Base-by-base conservation (phyloP, 2,329 filamentous ascomycete genomes). In the Fonsecaea nubica region DNA sequence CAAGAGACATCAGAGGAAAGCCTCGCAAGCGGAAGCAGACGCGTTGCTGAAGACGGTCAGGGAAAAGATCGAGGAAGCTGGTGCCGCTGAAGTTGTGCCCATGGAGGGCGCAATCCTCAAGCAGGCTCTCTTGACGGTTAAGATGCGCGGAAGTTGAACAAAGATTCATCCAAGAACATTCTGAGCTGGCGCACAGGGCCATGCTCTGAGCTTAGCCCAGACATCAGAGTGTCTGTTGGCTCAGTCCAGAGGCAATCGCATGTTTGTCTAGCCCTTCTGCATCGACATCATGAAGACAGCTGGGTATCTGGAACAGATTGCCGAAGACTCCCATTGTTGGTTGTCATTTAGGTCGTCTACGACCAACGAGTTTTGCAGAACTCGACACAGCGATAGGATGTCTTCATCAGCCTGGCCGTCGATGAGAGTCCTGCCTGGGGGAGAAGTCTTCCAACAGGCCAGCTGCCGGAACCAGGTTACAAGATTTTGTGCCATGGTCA, bases 1-100 rank as follows among this genome's bases (percentile, higher is more conserved):
- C 76, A 93, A 89, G 83, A 86, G 84, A 72, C 83, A 84, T 65
- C 87, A 87, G 73, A 82, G 85, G 69, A 82, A 82, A 64, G 87
- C 90, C 0, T 87, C 82, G 0, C 73, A 74, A 42, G 86, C 88
- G 30, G 89, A 93, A 77, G 87, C 87, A 21, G 76, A 84, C 67
- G 83, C 78, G 30, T 76, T 93, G 53, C 73, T 94, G 63, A 76
- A 78, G 64, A 79, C 74, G 59, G 76, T 92, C 1, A 77, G 77
- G 66, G 76, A 81, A 40, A 79, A 79, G 9, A 79, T 82, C 40
- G 77, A 75, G 18, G 78, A 81, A 52, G 78, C 81, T 9, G 77
- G 80, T 42, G 80, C 76, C 21, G 74, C 72, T n/a, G 79, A 81
- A 67, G 71, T 75, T 25, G 79, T 78, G 58, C 72, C 77, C 3